Evolutionary conservation across 495 filamentous ascomycete species (phyloP), one percentile per base, ranked within the genome.

Genomic region (Neurospora sp.): DNA sequence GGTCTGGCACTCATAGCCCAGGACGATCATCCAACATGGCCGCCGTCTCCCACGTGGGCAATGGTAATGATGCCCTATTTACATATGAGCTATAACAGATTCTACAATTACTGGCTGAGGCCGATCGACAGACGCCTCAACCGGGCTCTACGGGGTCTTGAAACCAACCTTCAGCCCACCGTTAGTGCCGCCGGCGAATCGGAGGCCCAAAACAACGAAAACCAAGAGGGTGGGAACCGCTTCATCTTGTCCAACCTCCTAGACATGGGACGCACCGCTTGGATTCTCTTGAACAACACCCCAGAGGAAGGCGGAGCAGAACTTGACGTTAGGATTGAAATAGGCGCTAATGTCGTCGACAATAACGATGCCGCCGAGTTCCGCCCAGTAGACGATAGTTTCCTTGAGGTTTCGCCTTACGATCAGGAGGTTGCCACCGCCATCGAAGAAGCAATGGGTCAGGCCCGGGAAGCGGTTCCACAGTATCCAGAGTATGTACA

Each of bases 11-110:
- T 79, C 1, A 44, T 79, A 20, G 71, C 72, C 16, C 72, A 78
- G 9, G 71, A 82, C 22, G 20, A 80, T 65, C 70, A 80, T 14
- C 71, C 77, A 5, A 40, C 71, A 18, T 97, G 93, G 93, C 93
- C 93, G 16, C 92, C 92, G 0, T 92, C 89, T 31, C 87, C 91
- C 3, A 85, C 88, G n/a, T 87, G 92, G 85, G 89, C 89, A 18
- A 83, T 96, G 72, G 85, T 89, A 0, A 77, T 90, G 3, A 84
- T 94, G 45, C 93, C 93, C 1, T 89, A 89, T 71, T 73, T 94
- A 39, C 89, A 92, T 44, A 83, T 87, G 27, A 83, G 86, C 35
- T 96, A 97, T 80, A 85, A 88, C 69, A 81, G 84, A n/a, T 78
- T 91, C 41, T 91, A 92, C 75, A 85, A 89, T n/a, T 83, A 84